phyloP scores from a whole-genome alignment of 2,329 filamentous ascomycete genomes.

The Diaporthe vaccinii region DNA sequence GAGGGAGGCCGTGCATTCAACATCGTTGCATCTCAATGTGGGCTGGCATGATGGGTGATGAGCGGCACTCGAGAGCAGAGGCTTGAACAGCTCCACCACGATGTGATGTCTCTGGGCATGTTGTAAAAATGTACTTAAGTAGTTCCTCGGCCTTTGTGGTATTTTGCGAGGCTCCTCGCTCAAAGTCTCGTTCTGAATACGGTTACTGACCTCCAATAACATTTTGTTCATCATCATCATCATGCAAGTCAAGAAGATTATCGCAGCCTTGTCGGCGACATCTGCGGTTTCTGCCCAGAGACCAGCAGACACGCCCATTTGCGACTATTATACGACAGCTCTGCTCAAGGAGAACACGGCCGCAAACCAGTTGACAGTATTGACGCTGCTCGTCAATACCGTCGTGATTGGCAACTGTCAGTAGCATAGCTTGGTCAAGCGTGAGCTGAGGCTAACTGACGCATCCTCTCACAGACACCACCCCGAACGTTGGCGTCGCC shows the following conservation, averaged over 20 bases:
- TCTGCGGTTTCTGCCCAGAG: slow-evolving; percentile 57
- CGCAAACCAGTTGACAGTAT: slow-evolving; percentile 67
- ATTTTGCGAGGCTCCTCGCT: background rate
- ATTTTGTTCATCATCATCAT: slow-evolving; percentile 23
- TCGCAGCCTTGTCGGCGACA: slow-evolving; percentile 46
- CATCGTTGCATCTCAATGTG: background rate
- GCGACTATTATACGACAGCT: slow-evolving; percentile 75
- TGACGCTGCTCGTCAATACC: slow-evolving; percentile 72
- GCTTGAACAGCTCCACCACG: background rate
- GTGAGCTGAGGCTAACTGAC: background rate
- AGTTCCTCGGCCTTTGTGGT: background rate
- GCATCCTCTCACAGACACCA: slow-evolving; percentile 57
- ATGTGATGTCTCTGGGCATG: background rate
- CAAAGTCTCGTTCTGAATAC: background rate
- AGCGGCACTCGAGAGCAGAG: background rate
- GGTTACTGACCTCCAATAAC: background rate
- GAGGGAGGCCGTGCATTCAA: background rate
- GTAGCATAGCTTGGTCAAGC: slow-evolving; percentile 39
- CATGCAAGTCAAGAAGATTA: slow-evolving; percentile 47
- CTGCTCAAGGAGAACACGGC: slow-evolving; percentile 71
- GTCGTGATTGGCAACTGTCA: slow-evolving; percentile 74
- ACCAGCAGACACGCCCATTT: slow-evolving; percentile 65
- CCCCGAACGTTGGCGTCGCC: slow-evolving; percentile 63
- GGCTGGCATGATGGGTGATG: background rate
- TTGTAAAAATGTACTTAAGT: background rate